Percentiles rank a stretch among this genome's conserved stretches.
Evolutionary conservation across 805 yeast species (phyloP).

Genomic region (Ogataea thermomethanolica): DNA sequence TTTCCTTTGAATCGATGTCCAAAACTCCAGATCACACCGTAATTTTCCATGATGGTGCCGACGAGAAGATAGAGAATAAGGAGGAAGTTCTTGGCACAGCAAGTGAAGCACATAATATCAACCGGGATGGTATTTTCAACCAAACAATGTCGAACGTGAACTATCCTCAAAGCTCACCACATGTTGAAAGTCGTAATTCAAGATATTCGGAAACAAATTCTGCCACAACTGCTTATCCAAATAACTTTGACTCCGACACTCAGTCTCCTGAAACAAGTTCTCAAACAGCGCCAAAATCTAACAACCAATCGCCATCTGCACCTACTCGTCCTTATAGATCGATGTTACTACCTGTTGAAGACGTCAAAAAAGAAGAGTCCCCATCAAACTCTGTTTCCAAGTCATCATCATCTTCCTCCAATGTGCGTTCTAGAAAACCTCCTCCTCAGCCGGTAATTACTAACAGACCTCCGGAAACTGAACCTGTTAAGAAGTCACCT

Average conservation of each 20-base stretch:
- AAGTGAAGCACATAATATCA: not conserved
- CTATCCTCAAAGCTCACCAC: too few species aligned
- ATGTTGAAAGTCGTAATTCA: too few species aligned
- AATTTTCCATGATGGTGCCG: not conserved
- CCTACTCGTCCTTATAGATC: not conserved
- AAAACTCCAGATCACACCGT: constrained; percentile 20
- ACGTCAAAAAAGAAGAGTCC: not conserved
- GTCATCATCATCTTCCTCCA: constrained; percentile 12
- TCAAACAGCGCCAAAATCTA: too few species aligned
- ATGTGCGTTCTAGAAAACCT: constrained; percentile 17
- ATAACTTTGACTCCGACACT: too few species aligned
- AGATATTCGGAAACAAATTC: too few species aligned
- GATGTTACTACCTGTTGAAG: not conserved
- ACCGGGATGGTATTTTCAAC: too few species aligned
- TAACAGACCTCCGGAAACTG: constrained; percentile 1
- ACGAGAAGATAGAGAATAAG: not conserved
- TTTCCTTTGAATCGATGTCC: constrained; percentile 20
- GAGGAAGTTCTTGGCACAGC: not conserved
- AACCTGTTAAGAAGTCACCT: constrained; percentile 17
- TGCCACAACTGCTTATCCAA: too few species aligned
- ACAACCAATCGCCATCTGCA: not conserved
- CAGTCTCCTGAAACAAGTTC: too few species aligned
- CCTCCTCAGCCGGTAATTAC: constrained; percentile 12
- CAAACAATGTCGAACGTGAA: too few species aligned
- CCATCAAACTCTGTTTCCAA: not conserved